These are phyloP conservation scores for Drechslerella dactyloides DNA, from an alignment of 2,329 filamentous ascomycete genomes.

Conservation along the genomic window DNA sequence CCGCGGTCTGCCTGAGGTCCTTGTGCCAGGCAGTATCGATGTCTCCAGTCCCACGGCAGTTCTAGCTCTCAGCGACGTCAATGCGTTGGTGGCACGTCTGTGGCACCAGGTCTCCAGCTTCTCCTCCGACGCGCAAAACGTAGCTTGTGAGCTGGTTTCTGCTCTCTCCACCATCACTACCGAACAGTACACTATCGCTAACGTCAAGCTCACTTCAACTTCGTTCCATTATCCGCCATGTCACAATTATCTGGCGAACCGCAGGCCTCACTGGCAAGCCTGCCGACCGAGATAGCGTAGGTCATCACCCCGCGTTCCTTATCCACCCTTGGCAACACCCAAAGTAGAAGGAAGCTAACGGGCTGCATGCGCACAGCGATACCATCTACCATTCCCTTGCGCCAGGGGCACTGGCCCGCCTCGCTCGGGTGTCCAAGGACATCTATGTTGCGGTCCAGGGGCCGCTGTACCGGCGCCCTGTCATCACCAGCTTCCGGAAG, in stretches of 20 bases:
- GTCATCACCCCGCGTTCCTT: slow-evolving; percentile 17
- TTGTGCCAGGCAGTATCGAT: too few species aligned
- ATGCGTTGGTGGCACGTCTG: too few species aligned
- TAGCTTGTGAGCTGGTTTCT: background rate
- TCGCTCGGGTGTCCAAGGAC: slow-evolving; percentile 52
- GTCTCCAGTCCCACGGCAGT: too few species aligned
- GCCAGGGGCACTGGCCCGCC: slow-evolving; percentile 44
- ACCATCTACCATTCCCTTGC: slow-evolving; percentile 53
- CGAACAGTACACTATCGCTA: background rate
- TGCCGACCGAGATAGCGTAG: slow-evolving; percentile 54
- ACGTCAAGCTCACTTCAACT: background rate
- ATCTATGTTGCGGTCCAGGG: slow-evolving; percentile 53
- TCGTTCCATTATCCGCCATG: slow-evolving; percentile 5
- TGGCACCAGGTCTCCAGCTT: too few species aligned
- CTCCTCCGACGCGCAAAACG: background rate
- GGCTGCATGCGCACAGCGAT: slow-evolving; percentile 35
- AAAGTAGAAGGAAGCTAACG: slow-evolving; percentile 22
- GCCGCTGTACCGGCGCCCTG: slow-evolving; percentile 53
- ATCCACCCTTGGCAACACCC: slow-evolving; percentile 18
- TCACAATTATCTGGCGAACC: slow-evolving; percentile 12
- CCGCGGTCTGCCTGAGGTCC: too few species aligned
- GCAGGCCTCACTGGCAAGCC: slow-evolving; percentile 48
- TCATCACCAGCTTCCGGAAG: slow-evolving; percentile 51
- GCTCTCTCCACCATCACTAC: background rate
- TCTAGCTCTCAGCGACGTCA: too few species aligned